Evolutionary conservation across 2,329 filamentous ascomycete genomes (phyloP).

Genomic region (Anthostomella pinea): DNA sequence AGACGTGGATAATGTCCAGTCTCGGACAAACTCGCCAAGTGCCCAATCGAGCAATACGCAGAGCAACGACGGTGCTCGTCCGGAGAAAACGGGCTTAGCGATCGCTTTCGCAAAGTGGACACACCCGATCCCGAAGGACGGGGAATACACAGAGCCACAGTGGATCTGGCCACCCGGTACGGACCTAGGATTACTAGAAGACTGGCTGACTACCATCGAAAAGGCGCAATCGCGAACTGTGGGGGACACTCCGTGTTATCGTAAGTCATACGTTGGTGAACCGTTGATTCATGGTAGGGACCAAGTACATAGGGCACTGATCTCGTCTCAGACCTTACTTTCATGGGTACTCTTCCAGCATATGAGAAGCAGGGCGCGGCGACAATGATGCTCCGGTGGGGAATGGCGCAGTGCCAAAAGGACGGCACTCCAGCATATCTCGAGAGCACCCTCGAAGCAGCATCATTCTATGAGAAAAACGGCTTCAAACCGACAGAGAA

Average conservation of each 20-base stretch:
- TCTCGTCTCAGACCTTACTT: conserved; percentile 23
- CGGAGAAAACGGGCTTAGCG: not conserved
- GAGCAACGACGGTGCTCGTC: not conserved
- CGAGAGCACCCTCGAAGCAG: conserved; percentile 27
- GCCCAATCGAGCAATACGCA: too few relatives aligned
- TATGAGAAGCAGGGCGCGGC: conserved; percentile 21
- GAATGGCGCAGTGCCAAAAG: conserved; percentile 14
- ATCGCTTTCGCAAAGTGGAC: conserved; percentile 28
- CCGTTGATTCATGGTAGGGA: too few relatives aligned
- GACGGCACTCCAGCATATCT: conserved; percentile 15
- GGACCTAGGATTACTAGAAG: conserved; percentile 12
- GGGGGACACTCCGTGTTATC: conserved; percentile 19
- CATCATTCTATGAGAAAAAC: conserved; percentile 20
- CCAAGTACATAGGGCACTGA: too few relatives aligned
- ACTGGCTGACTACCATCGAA: conserved; percentile 15
- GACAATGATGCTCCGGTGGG: conserved; percentile 23
- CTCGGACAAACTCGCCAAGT: too few relatives aligned
- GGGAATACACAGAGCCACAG: conserved; percentile 18
- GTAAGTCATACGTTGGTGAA: too few relatives aligned
- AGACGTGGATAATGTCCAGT: not conserved
- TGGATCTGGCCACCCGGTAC: conserved; percentile 27
- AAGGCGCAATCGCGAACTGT: conserved; percentile 13
- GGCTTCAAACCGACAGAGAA: conserved; percentile 16
- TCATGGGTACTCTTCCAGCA: conserved; percentile 24
- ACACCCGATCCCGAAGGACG: conserved; percentile 13